Evolutionary conservation across 2,329 filamentous ascomycete genomes (phyloP), one percentile per base, ranked within the genome.

Genomic region (Beauveria rudraprayagi): DNA sequence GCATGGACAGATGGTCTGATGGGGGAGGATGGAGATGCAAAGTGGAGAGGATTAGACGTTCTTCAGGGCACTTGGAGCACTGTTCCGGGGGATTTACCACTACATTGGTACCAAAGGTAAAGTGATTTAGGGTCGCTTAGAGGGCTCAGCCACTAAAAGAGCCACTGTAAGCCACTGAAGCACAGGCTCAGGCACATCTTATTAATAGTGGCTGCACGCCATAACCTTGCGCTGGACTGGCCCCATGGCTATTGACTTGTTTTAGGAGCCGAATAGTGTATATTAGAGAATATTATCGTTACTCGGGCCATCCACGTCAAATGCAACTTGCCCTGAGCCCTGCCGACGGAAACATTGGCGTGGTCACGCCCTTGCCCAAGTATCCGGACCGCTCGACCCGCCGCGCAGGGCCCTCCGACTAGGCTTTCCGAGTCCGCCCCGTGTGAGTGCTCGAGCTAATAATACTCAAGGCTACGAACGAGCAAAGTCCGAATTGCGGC

Each of bases 1-100:
- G 56, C 56, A 50, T 40, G 37, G 56, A 52, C 46, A 44, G 47
- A 58, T 58, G 47, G 47, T 50, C 55, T 58, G 47, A 58, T 51
- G 56, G 22, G 22, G 26, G 22, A 37, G 26, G 9, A 19, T 56
- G 22, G 34, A 7, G 34, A 43, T 46, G 43, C 43, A 10, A 30
- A 22, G 51, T 41, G 51, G 46, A 10, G 46, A 50, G 9, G 17
- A 28, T 43, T 43, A 19, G 47, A 24, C 8, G 10, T 30, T 40
- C 46, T 44, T 59, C 46, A 43, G 44, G 46, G 56, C 56, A 28
- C 24, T 30, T 41, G 3, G 22, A 22, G 46, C 9, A 26, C 19
- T 48, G 17, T 26, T 56, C 22, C 34, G 17, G 53, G 19, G 24
- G 24, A n/a, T n/a, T 28, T 17, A n/a, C 22, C 30, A 34, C 10